phyloP scores from a whole-genome alignment of 2,329 filamentous ascomycete genomes.

The Exophiala viscosa region DNA sequence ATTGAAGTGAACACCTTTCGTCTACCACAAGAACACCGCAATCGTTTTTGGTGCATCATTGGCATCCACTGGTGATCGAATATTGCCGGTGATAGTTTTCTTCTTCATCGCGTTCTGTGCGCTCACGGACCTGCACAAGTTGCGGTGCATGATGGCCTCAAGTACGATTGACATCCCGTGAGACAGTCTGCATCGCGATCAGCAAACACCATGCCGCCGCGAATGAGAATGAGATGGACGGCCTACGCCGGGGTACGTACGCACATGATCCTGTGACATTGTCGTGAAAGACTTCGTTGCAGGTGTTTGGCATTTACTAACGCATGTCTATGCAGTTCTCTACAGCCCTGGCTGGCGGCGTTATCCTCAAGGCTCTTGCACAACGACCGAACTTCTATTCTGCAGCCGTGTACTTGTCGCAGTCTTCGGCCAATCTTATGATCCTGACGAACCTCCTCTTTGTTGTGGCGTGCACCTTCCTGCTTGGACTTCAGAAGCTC shows the following conservation, averaged over 20 bases:
- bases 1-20: slow-evolving; percentile 17
- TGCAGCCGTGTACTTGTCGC: slow-evolving; percentile 91
- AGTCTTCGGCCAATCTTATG: slow-evolving; percentile 93
- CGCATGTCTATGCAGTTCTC: slow-evolving; percentile 59
- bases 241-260: slow-evolving; percentile 51
- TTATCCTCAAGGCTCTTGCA: slow-evolving; percentile 85
- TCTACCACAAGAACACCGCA: neutral
- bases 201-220: slow-evolving; percentile 17
- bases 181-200: neutral
- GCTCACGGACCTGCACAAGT: neutral
- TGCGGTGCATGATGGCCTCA: slow-evolving; percentile 14
- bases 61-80: neutral
- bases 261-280: neutral
- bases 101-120: neutral
- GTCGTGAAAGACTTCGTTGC: neutral
- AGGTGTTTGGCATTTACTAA: slow-evolving; percentile 3
- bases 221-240: slow-evolving; percentile 44
- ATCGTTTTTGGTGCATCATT: neutral
- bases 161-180: neutral
- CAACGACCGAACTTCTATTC: slow-evolving; percentile 98
- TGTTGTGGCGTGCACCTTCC: slow-evolving; percentile 71
- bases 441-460: slow-evolving; percentile 89
- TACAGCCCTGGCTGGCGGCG: slow-evolving; percentile 74
- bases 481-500: slow-evolving; percentile 83
- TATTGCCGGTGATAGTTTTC: too few species aligned